phyloP scores from a whole-genome alignment of 495 filamentous ascomycete genomes.

The Penicillium goetzii region DNA sequence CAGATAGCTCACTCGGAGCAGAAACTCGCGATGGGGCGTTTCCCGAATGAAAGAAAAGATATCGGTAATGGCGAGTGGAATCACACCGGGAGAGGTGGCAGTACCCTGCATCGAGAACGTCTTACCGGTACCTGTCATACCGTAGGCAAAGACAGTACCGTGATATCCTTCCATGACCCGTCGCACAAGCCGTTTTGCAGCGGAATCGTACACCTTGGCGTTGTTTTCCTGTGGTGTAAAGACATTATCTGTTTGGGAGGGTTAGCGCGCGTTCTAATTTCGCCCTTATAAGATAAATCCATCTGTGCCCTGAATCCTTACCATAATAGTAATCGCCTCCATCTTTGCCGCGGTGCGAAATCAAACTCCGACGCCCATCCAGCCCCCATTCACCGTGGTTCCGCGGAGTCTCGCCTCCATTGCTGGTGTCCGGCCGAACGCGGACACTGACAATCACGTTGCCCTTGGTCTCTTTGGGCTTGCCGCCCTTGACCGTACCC shows the following conservation, averaged over 20 bases:
- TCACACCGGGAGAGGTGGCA: conserved; percentile 94
- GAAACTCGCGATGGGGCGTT: conserved; percentile 90
- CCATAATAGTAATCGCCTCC: conserved; percentile 93
- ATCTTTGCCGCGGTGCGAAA: conserved; percentile 85
- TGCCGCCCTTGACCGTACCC: conserved; percentile 39
- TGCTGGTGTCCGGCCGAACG: conserved; percentile 75
- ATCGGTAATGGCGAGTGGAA: conserved; percentile 95
- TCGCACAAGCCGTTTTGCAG: conserved; percentile 89
- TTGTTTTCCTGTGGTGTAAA: conserved; percentile 93
- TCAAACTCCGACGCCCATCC: conserved; percentile 78
- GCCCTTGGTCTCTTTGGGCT: conserved; percentile 73
- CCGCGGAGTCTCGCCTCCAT: conserved; percentile 58
- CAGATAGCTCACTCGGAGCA: conserved; percentile 95
- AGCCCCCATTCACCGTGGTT: conserved; percentile 89
- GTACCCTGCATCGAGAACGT: conserved; percentile 99
- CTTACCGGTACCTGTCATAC: conserved; percentile 98
- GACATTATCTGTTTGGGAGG: conserved; percentile 74
- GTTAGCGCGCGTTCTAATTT: conserved; percentile 10
- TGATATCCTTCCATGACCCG: conserved; percentile 99
- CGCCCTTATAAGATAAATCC: neutral
- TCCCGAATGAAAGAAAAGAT: conserved; percentile 99
- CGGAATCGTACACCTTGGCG: conserved; percentile 88
- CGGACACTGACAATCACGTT: conserved; percentile 96
- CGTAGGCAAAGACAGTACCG: conserved; percentile 97
- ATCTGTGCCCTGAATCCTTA: conserved; percentile 43